Conservation (phyloP, 2,329 filamentous ascomycete genomes). For the Fusarium sarcochroum region DNA sequence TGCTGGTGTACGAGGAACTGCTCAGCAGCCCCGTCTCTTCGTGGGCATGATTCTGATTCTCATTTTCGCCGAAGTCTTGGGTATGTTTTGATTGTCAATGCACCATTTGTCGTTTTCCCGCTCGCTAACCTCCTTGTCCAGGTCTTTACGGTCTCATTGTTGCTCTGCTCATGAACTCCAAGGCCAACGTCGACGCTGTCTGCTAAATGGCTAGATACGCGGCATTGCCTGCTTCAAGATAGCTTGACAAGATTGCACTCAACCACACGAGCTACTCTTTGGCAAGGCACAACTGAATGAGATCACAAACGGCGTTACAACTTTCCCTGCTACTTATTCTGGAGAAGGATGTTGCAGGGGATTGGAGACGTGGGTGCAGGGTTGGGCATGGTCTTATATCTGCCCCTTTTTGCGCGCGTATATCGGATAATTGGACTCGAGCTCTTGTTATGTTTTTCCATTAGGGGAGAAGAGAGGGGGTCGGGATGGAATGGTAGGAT, state of each 20-base stretch:
- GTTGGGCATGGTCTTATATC: slow-evolving; percentile 39
- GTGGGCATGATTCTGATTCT: slow-evolving; percentile 99
- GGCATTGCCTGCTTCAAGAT: slow-evolving; percentile 38
- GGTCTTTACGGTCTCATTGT: slow-evolving; percentile 99
- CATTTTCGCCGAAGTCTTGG: slow-evolving; percentile 99
- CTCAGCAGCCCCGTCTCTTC: slow-evolving; percentile 87
- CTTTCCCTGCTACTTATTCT: slow-evolving; percentile 37
- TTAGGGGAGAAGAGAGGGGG: slow-evolving; percentile 42
- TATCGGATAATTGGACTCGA: slow-evolving; percentile 46
- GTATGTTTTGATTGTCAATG: slow-evolving; percentile 65
- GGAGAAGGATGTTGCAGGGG: slow-evolving; percentile 31
- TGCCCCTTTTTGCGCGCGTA: slow-evolving; percentile 38
- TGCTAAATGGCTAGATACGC: slow-evolving; percentile 57
- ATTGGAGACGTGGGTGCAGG: slow-evolving; percentile 44
- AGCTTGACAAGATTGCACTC: slow-evolving; percentile 56
- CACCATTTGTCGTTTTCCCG: not conserved
- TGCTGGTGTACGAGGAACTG: slow-evolving; percentile 88
- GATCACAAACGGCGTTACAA: slow-evolving; percentile 43
- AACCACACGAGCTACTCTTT: slow-evolving; percentile 46
- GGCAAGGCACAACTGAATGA: slow-evolving; percentile 44
- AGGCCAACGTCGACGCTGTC: slow-evolving; percentile 74
- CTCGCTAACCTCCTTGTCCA: slow-evolving; percentile 55
- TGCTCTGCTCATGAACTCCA: slow-evolving; percentile 99
- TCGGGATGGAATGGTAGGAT: slow-evolving; percentile 43
- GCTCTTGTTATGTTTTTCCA: slow-evolving; percentile 38